A percentile compares a stretch with the other conserved stretches of the same genome.
Evolutionary conservation across 768 basidiomycete species (phyloP).

Genomic region (Basidioascus undulatus): DNA sequence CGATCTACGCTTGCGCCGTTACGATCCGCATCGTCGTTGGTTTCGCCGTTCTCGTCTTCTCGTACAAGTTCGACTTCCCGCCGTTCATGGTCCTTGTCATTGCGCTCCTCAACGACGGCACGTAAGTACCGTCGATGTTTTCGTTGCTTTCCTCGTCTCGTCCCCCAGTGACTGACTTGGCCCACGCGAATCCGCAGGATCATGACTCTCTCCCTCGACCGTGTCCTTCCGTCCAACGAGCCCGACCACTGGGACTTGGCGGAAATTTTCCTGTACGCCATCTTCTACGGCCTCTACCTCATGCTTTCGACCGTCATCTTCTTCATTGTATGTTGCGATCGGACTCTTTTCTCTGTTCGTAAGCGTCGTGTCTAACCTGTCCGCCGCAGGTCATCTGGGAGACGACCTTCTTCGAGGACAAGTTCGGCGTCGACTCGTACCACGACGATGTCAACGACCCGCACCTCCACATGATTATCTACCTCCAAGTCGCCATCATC

Average conservation of each 20-base stretch:
- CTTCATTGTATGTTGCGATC: constrained; percentile 1
- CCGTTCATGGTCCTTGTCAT: constrained; percentile 99
- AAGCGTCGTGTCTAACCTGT: constrained; percentile 51
- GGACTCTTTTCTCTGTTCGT: constrained; percentile 5
- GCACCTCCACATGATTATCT: constrained; percentile 70
- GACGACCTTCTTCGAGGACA: constrained; percentile 70
- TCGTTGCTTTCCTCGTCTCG: no score
- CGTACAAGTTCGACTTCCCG: constrained; percentile 95
- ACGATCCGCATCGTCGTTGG: constrained; percentile 98
- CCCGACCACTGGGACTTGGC: constrained; percentile 90
- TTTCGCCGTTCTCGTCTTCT: constrained; percentile 84
- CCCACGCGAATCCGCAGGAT: no score
- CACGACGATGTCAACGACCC: constrained; percentile 31
- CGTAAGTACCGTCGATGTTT: no score
- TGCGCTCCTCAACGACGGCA: constrained; percentile 88
- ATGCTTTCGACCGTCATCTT: constrained; percentile 42
- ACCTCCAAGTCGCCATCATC: constrained; percentile 94
- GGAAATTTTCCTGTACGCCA: constrained; percentile 68
- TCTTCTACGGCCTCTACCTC: constrained; percentile 86
- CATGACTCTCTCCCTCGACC: constrained; percentile 67
- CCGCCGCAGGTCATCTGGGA: constrained; percentile 71
- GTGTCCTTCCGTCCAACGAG: constrained; percentile 73
- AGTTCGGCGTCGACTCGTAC: constrained; percentile 45
- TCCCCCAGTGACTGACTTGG: no score
- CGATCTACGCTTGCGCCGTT: constrained; percentile 33